Base-by-base conservation (phyloP, 495 filamentous ascomycete species). In the Letharia columbiana region DNA sequence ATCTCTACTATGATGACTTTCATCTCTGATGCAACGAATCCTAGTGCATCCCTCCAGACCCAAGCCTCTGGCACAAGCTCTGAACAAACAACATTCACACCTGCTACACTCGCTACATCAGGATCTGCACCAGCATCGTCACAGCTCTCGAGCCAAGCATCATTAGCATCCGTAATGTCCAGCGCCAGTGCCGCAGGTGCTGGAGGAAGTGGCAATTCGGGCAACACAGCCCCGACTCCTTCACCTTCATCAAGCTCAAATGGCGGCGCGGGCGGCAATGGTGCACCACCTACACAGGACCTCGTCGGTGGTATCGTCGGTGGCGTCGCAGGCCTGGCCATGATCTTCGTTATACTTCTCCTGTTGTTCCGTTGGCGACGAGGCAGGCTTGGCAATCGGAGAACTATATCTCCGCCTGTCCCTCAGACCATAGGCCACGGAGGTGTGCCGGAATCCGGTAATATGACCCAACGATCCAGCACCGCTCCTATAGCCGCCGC, bases 301-400 rank as follows among this genome's bases (percentile, higher is more conserved):
- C 75, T 90, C 33, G 84, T 87, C 10, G 87, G 87, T 23, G 83
- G 87, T 39, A 84, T 90, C 15, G 77, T 89, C 11, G 87, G 87
- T 33, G 82, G 84, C 47, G 75, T 89, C 49, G 86, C 87, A 54
- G 87, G 86, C 23, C 74, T 87, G 15, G 83, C 85, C 12, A 68
- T 88, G 41, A 67, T 89, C 58, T 67, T 87, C 11, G 66, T 87
- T 15, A 61, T 86, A 54, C 70, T 84, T 1, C 77, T 89, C 50
- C 78, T 79, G 67, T 62, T 86, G 50, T 70, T 88, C 23, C 79
- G 82, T 65, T 86, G 87, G 76, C 77, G 75, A 67, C 68, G 74
- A 69, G 61, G 74, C 68, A 64, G 73, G 50, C 47, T 70, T 62
- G 63, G 71, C 66, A 61, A 70, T 67, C 65, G 69, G 67, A 50